Evolutionary conservation across 139 green algal genomes (phyloP).

Genomic region (Eudorina sp.): DNA sequence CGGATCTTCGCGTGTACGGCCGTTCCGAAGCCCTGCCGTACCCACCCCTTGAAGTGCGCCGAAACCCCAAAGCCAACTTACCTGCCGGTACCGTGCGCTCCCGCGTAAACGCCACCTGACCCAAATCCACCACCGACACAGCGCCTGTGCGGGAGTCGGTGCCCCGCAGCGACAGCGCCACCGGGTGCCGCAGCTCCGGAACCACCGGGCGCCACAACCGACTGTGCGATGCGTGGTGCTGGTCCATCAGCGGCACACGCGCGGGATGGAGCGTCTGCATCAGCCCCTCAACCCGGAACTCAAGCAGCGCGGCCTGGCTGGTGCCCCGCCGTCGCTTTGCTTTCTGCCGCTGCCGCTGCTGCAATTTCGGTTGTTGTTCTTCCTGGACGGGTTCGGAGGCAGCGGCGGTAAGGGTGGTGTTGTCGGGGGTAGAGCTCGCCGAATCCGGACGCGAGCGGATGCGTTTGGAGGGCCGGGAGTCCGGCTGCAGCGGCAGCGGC

Average conservation of each 20-base stretch:
- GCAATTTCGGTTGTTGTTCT: not conserved
- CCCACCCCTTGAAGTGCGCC: too few species aligned
- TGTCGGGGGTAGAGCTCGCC: not conserved
- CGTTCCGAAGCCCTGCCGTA: too few species aligned
- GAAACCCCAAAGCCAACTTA: not conserved
- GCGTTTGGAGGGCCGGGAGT: not conserved
- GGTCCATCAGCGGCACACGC: not conserved
- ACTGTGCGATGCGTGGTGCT: not conserved
- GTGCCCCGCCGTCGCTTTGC: not conserved
- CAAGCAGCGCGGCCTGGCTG: not conserved
- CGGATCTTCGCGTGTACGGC: too few species aligned
- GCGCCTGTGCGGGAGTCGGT: not conserved
- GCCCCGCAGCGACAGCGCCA: not conserved
- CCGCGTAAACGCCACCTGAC: not conserved
- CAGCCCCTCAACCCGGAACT: not conserved
- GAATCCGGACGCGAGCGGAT: too few species aligned
- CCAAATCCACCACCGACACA: not conserved
- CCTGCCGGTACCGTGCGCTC: slow-evolving; percentile 14
- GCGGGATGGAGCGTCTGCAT: not conserved
- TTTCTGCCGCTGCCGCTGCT: slow-evolving; percentile 1
- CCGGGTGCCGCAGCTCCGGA: not conserved
- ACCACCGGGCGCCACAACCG: slow-evolving; percentile 10
- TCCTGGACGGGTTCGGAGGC: not conserved
- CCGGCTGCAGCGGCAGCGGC: not conserved
- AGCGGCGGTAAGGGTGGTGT: not conserved